Percentiles rank a stretch among this genome's conserved stretches.
phyloP scores from a whole-genome alignment of 345 rosid species.

The Limnanthes douglasii region DNA sequence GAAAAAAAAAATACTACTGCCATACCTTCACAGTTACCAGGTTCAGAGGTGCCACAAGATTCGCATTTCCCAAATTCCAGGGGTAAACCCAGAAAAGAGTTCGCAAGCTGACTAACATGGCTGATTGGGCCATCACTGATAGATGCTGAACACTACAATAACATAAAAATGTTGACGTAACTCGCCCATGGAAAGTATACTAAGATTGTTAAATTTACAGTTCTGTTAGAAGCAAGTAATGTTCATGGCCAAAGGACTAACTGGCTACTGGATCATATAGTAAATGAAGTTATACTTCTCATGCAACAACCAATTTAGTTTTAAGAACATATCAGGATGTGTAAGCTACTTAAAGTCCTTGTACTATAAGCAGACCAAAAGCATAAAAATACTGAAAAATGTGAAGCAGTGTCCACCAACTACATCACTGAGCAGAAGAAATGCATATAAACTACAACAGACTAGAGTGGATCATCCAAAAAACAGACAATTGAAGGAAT shows the following conservation, averaged over 20 bases:
- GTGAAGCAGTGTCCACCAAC: not conserved
- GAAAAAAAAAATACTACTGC: not conserved
- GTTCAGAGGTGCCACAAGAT: conserved; percentile 79
- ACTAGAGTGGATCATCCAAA: not conserved
- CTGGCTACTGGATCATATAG: not conserved
- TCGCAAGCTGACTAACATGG: conserved; percentile 65
- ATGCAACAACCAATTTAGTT: not conserved
- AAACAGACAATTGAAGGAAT: not conserved
- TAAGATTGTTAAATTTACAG: not conserved
- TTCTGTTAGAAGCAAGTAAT: not conserved
- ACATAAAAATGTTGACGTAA: no score
- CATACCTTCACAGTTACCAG: conserved; percentile 80
- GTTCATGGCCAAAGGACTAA: conserved; percentile 1
- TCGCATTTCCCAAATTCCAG: conserved; percentile 87
- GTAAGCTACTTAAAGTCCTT: conserved; percentile 3
- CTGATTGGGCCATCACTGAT: conserved; percentile 50
- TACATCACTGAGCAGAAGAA: not conserved
- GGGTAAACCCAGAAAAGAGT: conserved; percentile 85
- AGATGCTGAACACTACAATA: conserved; percentile 47
- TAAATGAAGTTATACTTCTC: not conserved
- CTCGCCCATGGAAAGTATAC: conserved; percentile 1
- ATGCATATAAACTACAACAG: no score
- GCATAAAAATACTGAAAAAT: not conserved
- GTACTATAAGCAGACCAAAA: not conserved
- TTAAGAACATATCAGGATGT: not conserved